A percentile compares a stretch with the other conserved stretches of the same genome.
Evolutionary conservation across 805 yeast species (phyloP).

Genomic region (Wickerhamiella allomyrinae): DNA sequence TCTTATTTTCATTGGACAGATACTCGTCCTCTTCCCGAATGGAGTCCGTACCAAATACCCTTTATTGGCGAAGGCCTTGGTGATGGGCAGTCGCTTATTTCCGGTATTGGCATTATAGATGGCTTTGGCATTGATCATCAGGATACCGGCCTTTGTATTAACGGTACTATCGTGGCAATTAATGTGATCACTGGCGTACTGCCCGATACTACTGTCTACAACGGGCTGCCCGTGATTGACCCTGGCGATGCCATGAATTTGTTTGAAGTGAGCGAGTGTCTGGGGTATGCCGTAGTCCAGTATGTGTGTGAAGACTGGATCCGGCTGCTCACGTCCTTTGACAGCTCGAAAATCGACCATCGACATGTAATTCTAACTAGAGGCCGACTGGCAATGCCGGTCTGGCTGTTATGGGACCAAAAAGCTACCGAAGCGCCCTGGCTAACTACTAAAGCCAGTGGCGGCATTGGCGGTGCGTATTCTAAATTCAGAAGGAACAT

Average conservation of each 20-base stretch:
- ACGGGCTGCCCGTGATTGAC: not conserved
- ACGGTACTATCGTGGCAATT: constrained; percentile 26
- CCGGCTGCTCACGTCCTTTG: constrained; percentile 40
- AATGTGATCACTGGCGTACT: not conserved
- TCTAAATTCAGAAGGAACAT: constrained; percentile 48
- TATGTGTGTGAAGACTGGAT: constrained; percentile 39
- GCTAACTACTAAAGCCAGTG: constrained; percentile 21
- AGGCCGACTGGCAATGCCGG: constrained; percentile 35
- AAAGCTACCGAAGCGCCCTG: constrained; percentile 30
- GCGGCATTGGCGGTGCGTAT: constrained; percentile 35
- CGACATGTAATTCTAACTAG: constrained; percentile 5
- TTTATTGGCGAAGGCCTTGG: constrained; percentile 9
- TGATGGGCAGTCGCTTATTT: constrained; percentile 12
- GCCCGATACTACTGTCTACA: not conserved
- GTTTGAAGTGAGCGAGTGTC: constrained; percentile 22
- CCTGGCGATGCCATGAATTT: constrained; percentile 5
- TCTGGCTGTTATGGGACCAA: constrained; percentile 34
- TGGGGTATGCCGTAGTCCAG: constrained; percentile 52
- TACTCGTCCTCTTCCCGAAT: constrained; percentile 22
- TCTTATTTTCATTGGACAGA: constrained; percentile 19
- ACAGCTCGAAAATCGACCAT: constrained; percentile 12
- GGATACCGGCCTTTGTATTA: constrained; percentile 19
- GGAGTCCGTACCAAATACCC: constrained; percentile 22
- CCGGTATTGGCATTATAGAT: constrained; percentile 12
- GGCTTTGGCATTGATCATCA: constrained; percentile 17